phyloP scores from a whole-genome alignment of 768 basidiomycete genomes.

The Paxillus ammoniavirescens region DNA sequence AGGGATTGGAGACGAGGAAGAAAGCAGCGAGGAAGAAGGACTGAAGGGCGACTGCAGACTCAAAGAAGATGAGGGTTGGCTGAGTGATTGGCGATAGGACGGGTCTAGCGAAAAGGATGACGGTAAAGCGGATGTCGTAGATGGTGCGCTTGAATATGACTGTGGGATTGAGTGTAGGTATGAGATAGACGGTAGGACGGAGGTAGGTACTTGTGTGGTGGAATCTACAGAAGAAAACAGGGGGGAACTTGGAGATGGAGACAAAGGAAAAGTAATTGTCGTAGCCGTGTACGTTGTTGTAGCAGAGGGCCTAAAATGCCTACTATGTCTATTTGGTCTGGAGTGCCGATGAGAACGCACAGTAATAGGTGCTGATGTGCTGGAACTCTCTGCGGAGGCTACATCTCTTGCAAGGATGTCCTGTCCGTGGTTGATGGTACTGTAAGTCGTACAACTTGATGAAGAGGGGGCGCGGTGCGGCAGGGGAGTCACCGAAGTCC shows the following conservation, averaged over 20 bases:
- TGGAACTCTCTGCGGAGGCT: conserved; percentile 10
- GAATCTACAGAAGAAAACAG: neutral
- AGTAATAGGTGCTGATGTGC: neutral
- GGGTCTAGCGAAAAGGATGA: neutral
- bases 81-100: neutral
- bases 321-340: neutral
- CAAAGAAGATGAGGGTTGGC: neutral
- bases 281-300: conserved; percentile 2
- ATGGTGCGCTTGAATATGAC: neutral
- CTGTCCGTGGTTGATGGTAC: conserved; percentile 50
- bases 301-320: conserved; percentile 1
- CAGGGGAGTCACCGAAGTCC: conserved; percentile 50
- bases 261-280: conserved; percentile 8
- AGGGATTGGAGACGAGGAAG: neutral
- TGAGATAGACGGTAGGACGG: neutral
- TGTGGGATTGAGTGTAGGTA: neutral
- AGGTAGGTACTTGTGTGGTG: neutral
- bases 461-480: conserved; percentile 58
- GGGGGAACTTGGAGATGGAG: neutral
- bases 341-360: neutral
- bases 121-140: neutral
- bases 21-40: neutral
- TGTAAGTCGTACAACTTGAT: conserved; percentile 53
- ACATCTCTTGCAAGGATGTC: conserved; percentile 27
- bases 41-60: neutral